Percentiles rank a stretch among this genome's conserved stretches.
phyloP scores from a whole-genome alignment of 1,139 yeast species.

The Pneumocystis murina region DNA sequence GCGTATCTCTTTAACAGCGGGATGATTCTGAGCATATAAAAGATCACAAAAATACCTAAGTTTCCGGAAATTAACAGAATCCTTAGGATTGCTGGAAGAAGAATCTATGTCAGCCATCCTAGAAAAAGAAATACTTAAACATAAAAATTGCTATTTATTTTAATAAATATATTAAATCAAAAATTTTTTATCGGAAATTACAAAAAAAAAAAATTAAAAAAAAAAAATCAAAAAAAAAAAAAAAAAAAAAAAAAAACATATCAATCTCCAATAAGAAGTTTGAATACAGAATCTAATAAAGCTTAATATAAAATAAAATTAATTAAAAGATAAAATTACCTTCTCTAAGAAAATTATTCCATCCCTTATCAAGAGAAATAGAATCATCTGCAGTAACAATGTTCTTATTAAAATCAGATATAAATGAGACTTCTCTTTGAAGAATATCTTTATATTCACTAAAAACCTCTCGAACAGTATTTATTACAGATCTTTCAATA shows the following conservation, averaged over 20 bases:
- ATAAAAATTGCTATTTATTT: not conserved
- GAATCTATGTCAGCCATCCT: not conserved
- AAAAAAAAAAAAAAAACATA: not conserved
- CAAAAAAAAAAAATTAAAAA: not conserved
- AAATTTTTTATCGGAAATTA: not conserved
- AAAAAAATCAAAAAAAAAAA: not conserved
- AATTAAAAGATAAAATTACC: conserved; percentile 18
- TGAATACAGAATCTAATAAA: not conserved
- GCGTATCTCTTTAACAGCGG: conserved; percentile 55
- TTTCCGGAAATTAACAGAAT: not conserved
- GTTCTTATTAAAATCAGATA: conserved; percentile 31
- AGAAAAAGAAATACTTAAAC: not conserved
- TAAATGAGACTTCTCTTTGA: conserved; percentile 54
- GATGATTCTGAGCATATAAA: conserved; percentile 43
- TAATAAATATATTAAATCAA: not conserved
- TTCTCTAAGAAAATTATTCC: conserved; percentile 68
- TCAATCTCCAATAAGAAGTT: not conserved
- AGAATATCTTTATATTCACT: conserved; percentile 54
- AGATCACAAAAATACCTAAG: not conserved
- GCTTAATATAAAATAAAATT: conserved; percentile 19
- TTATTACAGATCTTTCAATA: conserved; percentile 72
- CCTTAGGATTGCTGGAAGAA: not conserved
- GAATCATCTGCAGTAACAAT: conserved; percentile 46
- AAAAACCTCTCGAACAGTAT: conserved; percentile 71
- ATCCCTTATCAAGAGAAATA: conserved; percentile 67